Evolutionary conservation across 495 filamentous ascomycete species (phyloP).

Genomic region (Cryomyces minteri): DNA sequence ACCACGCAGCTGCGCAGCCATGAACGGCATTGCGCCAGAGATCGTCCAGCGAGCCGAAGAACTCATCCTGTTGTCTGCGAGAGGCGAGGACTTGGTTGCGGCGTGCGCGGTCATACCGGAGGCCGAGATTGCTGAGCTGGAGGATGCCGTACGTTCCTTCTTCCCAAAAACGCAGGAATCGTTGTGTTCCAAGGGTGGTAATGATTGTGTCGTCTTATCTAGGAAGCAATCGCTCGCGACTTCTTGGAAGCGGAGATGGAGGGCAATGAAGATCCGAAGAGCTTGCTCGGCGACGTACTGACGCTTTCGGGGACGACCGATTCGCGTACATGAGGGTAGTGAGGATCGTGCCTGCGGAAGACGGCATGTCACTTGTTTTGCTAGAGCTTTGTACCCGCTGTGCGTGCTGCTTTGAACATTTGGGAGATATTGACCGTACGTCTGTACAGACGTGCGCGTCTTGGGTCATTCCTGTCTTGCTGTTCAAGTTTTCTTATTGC

Average conservation of each 20-base stretch:
- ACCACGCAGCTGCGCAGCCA: constrained; percentile 44
- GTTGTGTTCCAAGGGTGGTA: background rate
- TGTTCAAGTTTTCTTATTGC: too few species aligned
- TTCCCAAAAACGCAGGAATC: too few species aligned
- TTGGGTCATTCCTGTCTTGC: too few species aligned
- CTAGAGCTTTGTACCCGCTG: too few species aligned
- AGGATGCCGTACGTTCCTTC: constrained; percentile 32
- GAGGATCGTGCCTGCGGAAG: too few species aligned
- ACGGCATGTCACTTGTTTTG: too few species aligned
- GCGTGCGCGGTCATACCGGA: constrained; percentile 45
- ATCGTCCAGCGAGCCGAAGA: constrained; percentile 64
- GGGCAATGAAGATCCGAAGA: constrained; percentile 3
- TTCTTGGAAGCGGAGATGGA: constrained; percentile 9
- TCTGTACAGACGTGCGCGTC: too few species aligned
- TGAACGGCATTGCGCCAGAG: constrained; percentile 58
- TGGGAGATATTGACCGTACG: too few species aligned
- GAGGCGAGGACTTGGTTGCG: constrained; percentile 57
- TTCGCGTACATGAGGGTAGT: background rate
- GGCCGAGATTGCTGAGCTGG: constrained; percentile 39
- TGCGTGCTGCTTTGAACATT: too few species aligned
- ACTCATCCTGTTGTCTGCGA: constrained; percentile 46
- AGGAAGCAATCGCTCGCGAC: constrained; percentile 12
- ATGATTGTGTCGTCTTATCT: background rate
- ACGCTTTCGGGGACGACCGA: constrained; percentile 3
- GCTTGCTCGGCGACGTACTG: constrained; percentile 10